Percentiles rank a stretch among this genome's conserved stretches.
Evolutionary conservation across 164 flowering plant species (phyloP).

Genomic region (Chloranthus sessilifolius): DNA sequence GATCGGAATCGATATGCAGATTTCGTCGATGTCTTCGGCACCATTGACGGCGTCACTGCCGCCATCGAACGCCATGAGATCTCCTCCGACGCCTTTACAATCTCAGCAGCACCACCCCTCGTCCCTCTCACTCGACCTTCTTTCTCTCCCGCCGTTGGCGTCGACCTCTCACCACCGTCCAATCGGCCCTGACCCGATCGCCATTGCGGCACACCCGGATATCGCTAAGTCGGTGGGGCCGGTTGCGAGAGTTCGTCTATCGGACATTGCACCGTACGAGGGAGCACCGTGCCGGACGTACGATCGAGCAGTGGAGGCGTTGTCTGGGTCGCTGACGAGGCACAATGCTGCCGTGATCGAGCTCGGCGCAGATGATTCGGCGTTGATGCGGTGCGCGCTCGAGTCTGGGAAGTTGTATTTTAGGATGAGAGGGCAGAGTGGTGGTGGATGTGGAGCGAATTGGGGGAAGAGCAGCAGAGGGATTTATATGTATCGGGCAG

Average conservation of each 20-base stretch:
- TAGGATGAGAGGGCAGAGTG: conserved; percentile 33
- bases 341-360: conserved; percentile 82
- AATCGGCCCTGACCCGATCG: conserved; percentile 27
- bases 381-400: conserved; percentile 73
- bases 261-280: conserved; percentile 68
- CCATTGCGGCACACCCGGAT: conserved; percentile 23
- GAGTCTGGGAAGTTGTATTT: conserved; percentile 66
- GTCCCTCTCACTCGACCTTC: conserved; percentile 24
- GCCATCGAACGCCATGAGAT: conserved; percentile 14
- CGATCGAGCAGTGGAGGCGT: conserved; percentile 61
- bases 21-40: conserved; percentile 24
- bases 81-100: conserved; percentile 15
- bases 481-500: conserved; percentile 73
- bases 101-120: conserved; percentile 7
- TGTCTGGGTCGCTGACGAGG: conserved; percentile 68
- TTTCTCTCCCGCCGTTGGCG: conserved; percentile 17
- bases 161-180: conserved; percentile 19
- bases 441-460: conserved; percentile 18
- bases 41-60: conserved; percentile 16
- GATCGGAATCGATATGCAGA: conserved; percentile 20
- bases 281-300: conserved; percentile 61
- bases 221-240: conserved; percentile 14
- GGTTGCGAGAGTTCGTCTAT: conserved; percentile 48
- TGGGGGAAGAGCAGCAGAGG: conserved; percentile 50
- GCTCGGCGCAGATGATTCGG: conserved; percentile 57